Conservation (phyloP, 2,329 filamentous ascomycete genomes). For the Dactylonectria macrodidyma region DNA sequence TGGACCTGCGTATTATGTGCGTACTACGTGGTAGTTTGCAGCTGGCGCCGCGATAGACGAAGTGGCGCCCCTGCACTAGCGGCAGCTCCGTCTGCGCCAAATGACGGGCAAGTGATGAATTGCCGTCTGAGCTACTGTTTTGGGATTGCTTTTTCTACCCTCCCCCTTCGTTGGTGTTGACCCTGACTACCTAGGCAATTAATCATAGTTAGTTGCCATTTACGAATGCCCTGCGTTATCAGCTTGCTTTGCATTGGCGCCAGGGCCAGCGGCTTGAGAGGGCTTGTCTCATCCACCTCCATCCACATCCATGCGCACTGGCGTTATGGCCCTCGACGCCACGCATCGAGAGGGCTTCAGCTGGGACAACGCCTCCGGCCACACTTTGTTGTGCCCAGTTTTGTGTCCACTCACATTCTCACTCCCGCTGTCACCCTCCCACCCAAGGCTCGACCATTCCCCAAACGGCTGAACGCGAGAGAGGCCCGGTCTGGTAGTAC, state of each 20-base stretch:
- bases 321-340: constrained; percentile 9
- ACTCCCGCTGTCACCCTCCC: constrained; percentile 20
- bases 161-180: background rate
- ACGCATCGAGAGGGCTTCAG: constrained; percentile 20
- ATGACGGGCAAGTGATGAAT: constrained; percentile 18
- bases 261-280: background rate
- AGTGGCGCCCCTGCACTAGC: constrained; percentile 32
- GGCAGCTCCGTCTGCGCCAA: constrained; percentile 29
- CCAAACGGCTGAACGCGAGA: constrained; percentile 11
- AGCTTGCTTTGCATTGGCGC: background rate
- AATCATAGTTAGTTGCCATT: too few relatives aligned
- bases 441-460: constrained; percentile 18
- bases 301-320: background rate
- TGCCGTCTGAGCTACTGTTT: background rate
- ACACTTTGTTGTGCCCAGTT: constrained; percentile 3
- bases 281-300: background rate
- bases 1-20: background rate
- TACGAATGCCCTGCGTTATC: too few relatives aligned
- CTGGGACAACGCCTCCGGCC: constrained; percentile 10
- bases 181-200: too few relatives aligned
- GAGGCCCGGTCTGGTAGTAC: background rate
- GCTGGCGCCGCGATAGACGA: constrained; percentile 20
- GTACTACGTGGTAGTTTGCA: constrained; percentile 22
- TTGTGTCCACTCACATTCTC: constrained; percentile 16
- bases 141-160: constrained; percentile 11